Conservation (phyloP, 164 flowering plant species). For the Tetrastigma voinierianum region DNA sequence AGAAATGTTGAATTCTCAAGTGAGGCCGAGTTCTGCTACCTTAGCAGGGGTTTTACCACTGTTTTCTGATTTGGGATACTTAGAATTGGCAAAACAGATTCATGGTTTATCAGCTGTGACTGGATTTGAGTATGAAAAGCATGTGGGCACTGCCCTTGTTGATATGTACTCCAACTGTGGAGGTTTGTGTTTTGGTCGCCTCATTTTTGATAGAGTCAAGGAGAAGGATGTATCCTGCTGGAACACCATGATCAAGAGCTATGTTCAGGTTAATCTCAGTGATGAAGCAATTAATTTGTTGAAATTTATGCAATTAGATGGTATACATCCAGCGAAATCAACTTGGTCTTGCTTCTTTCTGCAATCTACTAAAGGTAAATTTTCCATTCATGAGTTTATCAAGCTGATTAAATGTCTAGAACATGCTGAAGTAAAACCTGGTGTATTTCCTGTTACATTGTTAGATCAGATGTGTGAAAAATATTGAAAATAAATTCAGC, state of each 20-base stretch:
- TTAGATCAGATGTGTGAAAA: slow-evolving; percentile 16
- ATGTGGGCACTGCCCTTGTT: slow-evolving; percentile 26
- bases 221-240: slow-evolving; percentile 29
- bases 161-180: slow-evolving; percentile 27
- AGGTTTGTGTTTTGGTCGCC: slow-evolving; percentile 22
- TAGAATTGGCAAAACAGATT: slow-evolving; percentile 24
- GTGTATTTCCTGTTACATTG: background rate
- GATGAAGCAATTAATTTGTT: slow-evolving; percentile 24
- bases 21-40: slow-evolving; percentile 24
- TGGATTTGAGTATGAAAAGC: slow-evolving; percentile 22
- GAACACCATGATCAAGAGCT: slow-evolving; percentile 32
- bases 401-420: slow-evolving; percentile 16
- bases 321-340: slow-evolving; percentile 18
- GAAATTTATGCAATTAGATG: slow-evolving; percentile 14
- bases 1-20: slow-evolving; percentile 21
- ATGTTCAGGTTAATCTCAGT: slow-evolving; percentile 15
- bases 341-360: slow-evolving; percentile 25
- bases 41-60: slow-evolving; percentile 29
- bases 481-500: slow-evolving; percentile 11
- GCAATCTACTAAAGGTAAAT: slow-evolving; percentile 6
- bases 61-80: slow-evolving; percentile 22
- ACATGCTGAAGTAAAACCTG: slow-evolving; percentile 3
- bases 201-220: slow-evolving; percentile 22
- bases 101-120: slow-evolving; percentile 22
- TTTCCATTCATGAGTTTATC: slow-evolving; percentile 11